Evolutionary conservation across 1,284 basidiomycete genomes (phyloP), one percentile per base, ranked within the genome.

Genomic region (Irpex sp.): DNA sequence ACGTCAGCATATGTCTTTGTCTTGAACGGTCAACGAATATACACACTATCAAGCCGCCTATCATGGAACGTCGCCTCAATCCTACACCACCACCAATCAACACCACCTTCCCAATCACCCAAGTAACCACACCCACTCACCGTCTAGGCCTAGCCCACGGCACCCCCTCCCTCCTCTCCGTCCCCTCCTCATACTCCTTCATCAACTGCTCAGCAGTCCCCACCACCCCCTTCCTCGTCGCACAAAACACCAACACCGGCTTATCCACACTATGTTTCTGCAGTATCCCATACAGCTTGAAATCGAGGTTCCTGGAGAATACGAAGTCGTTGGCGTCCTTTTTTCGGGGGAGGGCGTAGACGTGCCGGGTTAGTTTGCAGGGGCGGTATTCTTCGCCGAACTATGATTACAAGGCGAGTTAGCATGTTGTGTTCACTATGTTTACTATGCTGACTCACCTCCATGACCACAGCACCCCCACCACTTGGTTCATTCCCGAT

Each of bases 321-420:
- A 83, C 83, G 69, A 93, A 97, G 63, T 96, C 92, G 68, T 95
- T 96, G 61, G 85, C 79, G 67, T 83, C 76, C 62, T 84, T 87
- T 51, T 77, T 74, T 33, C 85, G 84, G 19, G 79, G 75, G 57
- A 89, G 78, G 1, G 88, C 86, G 62, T 90, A 82, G 1, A 94
- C 89, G 67, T 86, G 79, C 62, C 89, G 86, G 3, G 82, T 85
- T 2, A 98, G 81, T 65, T 88, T 89, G 75, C 94, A 95, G 0
- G 95, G 94, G 19, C 95, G 83, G 71, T 86, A 97, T 62, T 94
- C 90, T 69, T 97, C 94, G 1, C 93, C 94, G 68, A 98, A 98
- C 94, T 96, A 69, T 21, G 21, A 21, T 21, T 21, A 21, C 21
- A 21, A 21, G n/a, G n/a, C n/a, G n/a, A n/a, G 21, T 21, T 21